Percentiles rank a stretch among this genome's conserved stretches.
phyloP scores from a whole-genome alignment of 768 basidiomycete genomes.

The Termitomyces eurrhizus region DNA sequence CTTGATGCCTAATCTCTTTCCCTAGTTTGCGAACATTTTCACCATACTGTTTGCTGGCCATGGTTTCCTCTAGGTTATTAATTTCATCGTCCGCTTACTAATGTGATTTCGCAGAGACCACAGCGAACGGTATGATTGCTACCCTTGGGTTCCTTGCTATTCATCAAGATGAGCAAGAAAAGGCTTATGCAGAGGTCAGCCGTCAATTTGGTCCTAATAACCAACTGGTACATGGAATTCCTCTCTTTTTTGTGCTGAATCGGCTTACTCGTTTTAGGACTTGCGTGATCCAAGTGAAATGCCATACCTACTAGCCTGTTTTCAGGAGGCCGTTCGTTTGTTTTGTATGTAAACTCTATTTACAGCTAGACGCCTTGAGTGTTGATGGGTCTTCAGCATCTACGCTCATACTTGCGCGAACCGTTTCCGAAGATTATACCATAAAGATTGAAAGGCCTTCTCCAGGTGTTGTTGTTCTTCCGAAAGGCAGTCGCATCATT shows the following conservation, averaged over 20 bases:
- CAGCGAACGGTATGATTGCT: conserved; percentile 44
- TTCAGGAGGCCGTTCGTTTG: conserved; percentile 27
- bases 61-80: conserved; percentile 10
- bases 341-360: conserved; percentile 20
- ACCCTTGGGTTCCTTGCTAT: conserved; percentile 43
- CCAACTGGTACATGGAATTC: conserved; percentile 21
- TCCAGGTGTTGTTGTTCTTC: conserved; percentile 2
- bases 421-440: conserved; percentile 23
- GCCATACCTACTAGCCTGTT: conserved; percentile 24
- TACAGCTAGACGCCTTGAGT: background rate
- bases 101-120: conserved; percentile 35
- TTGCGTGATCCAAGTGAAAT: conserved; percentile 19
- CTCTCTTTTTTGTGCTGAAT: background rate
- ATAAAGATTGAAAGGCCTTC: conserved; percentile 2
- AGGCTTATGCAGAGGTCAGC: conserved; percentile 42
- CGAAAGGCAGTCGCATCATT: conserved; percentile 10
- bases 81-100: background rate
- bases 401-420: conserved; percentile 21
- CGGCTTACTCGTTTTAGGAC: conserved; percentile 5
- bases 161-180: conserved; percentile 44
- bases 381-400: conserved; percentile 11
- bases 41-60: conserved; percentile 23
- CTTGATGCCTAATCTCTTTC: background rate
- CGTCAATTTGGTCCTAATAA: conserved; percentile 26
- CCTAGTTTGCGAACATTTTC: conserved; percentile 22